These are phyloP conservation scores for Penstemon davidsonii DNA, from an alignment of 257 asterid genomes.

Conservation along the genomic window DNA sequence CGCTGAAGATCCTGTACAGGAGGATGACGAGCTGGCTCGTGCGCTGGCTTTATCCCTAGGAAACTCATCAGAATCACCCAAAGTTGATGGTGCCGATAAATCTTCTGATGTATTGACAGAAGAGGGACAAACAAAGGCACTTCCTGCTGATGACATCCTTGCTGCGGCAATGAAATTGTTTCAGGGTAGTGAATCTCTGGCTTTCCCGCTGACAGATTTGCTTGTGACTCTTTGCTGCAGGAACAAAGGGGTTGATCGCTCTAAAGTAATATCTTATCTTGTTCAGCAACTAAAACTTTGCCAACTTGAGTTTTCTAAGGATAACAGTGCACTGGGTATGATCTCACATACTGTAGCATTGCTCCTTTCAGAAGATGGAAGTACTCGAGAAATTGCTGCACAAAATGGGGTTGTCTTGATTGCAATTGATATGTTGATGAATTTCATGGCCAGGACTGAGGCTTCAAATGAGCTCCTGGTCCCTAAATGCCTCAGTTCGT, in stretches of 20 bases:
- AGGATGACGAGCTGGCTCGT: slow-evolving; percentile 97
- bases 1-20: slow-evolving; percentile 92
- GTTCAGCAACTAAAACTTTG: slow-evolving; percentile 83
- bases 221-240: slow-evolving; percentile 78
- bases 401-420: slow-evolving; percentile 60
- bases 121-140: slow-evolving; percentile 66
- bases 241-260: slow-evolving; percentile 80
- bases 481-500: slow-evolving; percentile 80
- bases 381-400: slow-evolving; percentile 65
- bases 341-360: slow-evolving; percentile 82
- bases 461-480: slow-evolving; percentile 53
- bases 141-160: slow-evolving; percentile 77
- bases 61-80: slow-evolving; percentile 75
- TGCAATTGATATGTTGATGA: slow-evolving; percentile 66
- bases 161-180: slow-evolving; percentile 78
- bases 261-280: slow-evolving; percentile 67
- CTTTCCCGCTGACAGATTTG: slow-evolving; percentile 81
- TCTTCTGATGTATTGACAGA: slow-evolving; percentile 55
- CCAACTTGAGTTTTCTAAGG: slow-evolving; percentile 70
- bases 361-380: slow-evolving; percentile 86
- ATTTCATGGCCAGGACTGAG: slow-evolving; percentile 60
- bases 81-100: slow-evolving; percentile 71
- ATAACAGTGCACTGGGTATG: slow-evolving; percentile 68
- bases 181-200: slow-evolving; percentile 71
- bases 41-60: slow-evolving; percentile 97